Conservation (phyloP, 352 stramenopile genomes). For the Globisporangium paroecandrum region DNA sequence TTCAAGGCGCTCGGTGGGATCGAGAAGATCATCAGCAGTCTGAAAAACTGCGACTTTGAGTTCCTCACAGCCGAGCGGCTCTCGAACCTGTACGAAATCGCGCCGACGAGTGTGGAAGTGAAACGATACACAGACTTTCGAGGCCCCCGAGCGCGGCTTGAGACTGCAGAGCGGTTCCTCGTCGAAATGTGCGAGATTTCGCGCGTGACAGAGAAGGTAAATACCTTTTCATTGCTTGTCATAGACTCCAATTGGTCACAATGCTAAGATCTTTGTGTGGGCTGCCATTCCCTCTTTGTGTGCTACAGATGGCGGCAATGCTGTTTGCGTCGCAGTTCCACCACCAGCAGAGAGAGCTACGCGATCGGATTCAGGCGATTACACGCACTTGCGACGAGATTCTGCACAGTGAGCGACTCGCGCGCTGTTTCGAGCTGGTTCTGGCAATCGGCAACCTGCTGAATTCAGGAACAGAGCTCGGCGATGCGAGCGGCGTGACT, state of each 20-base stretch:
- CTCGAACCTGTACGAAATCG: slow-evolving; percentile 61
- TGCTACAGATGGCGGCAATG: slow-evolving; percentile 56
- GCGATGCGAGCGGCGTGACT: slow-evolving; percentile 62
- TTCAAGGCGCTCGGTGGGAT: slow-evolving; percentile 59
- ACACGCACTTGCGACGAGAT: slow-evolving; percentile 64
- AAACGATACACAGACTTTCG: slow-evolving; percentile 76
- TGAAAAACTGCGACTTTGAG: slow-evolving; percentile 51
- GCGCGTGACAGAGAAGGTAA: slow-evolving; percentile 71
- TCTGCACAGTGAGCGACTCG: slow-evolving; percentile 63
- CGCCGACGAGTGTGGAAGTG: slow-evolving; percentile 52
- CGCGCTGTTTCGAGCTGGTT: slow-evolving; percentile 73
- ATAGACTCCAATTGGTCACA: neutral
- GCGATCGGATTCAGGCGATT: slow-evolving; percentile 40
- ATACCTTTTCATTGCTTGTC: neutral
- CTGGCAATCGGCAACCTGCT: slow-evolving; percentile 72
- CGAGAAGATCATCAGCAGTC: slow-evolving; percentile 41
- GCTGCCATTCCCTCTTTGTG: neutral
- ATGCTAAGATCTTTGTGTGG: neutral
- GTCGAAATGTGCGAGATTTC: slow-evolving; percentile 71
- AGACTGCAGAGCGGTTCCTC: slow-evolving; percentile 59
- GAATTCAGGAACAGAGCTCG: slow-evolving; percentile 69
- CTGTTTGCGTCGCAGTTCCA: slow-evolving; percentile 65
- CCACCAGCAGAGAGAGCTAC: slow-evolving; percentile 52
- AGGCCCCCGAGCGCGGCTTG: slow-evolving; percentile 43
- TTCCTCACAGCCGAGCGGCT: slow-evolving; percentile 63